Percentiles rank a stretch among this genome's conserved stretches.
These are phyloP conservation scores for Mycena pura DNA, from an alignment of 768 basidiomycete species.

Conservation along the genomic window DNA sequence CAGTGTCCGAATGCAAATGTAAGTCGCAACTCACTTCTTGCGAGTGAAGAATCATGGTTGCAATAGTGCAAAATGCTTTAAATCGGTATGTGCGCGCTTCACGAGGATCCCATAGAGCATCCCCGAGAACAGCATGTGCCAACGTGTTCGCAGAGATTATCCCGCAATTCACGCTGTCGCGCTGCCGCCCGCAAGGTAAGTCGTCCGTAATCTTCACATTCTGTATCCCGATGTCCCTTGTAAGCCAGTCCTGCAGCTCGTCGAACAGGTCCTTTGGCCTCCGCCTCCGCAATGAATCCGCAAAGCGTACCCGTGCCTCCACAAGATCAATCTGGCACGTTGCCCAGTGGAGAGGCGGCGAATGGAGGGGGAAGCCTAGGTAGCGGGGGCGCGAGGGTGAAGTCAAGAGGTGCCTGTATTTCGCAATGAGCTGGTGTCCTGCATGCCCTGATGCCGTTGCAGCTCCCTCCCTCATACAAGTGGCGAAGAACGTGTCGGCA, in stretches of 20 bases:
- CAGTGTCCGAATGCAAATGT: no score
- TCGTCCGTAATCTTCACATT: background rate
- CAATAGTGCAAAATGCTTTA: background rate
- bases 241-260: background rate
- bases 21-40: background rate
- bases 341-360: background rate
- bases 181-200: background rate
- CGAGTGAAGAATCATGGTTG: background rate
- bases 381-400: background rate
- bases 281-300: background rate
- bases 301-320: background rate
- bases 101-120: background rate
- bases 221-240: background rate
- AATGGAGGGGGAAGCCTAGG: background rate
- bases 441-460: background rate
- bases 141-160: background rate
- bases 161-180: background rate
- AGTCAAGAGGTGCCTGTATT: background rate
- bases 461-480: background rate
- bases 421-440: background rate
- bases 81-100: background rate
- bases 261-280: background rate
- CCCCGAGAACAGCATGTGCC: background rate
- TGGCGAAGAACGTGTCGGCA: background rate
- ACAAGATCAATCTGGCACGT: background rate